Evolutionary conservation across 164 flowering plant genomes (phyloP).

Genomic region (Nymphaea thermarum): DNA sequence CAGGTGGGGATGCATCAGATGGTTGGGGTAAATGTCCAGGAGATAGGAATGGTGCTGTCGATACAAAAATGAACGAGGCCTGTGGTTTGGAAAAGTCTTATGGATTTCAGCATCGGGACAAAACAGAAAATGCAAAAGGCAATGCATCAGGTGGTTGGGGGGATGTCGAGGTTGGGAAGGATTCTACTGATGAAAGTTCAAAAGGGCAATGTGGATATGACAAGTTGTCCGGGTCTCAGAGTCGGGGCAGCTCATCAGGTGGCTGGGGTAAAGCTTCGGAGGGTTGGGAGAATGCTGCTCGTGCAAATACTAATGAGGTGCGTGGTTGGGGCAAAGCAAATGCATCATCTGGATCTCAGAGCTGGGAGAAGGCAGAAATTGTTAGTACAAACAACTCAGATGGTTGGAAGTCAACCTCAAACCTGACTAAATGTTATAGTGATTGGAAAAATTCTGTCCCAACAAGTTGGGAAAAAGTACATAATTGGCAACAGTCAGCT

Average conservation of each 20-base stretch:
- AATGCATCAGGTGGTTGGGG: too few relatives aligned
- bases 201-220: too few relatives aligned
- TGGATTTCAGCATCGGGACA: too few relatives aligned
- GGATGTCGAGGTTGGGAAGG: too few relatives aligned
- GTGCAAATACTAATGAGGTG: not conserved
- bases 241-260: not conserved
- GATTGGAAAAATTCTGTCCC: conserved; percentile 12
- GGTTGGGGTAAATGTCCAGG: too few relatives aligned
- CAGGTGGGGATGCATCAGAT: too few relatives aligned
- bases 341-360: not conserved
- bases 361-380: conserved; percentile 5
- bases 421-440: conserved; percentile 3
- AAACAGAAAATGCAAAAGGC: too few relatives aligned
- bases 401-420: conserved; percentile 7
- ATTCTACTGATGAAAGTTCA: too few relatives aligned
- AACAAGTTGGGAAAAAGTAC: conserved; percentile 23
- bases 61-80: too few relatives aligned
- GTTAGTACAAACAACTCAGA: conserved; percentile 4
- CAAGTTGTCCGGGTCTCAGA: not conserved
- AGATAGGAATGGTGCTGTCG: too few relatives aligned
- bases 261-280: not conserved
- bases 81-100: too few relatives aligned
- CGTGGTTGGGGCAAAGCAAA: not conserved
- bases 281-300: not conserved
- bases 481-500: conserved; percentile 28